These are phyloP conservation scores for Botryotinia calthae DNA, from an alignment of 2,329 filamentous ascomycete genomes.

Conservation along the genomic window DNA sequence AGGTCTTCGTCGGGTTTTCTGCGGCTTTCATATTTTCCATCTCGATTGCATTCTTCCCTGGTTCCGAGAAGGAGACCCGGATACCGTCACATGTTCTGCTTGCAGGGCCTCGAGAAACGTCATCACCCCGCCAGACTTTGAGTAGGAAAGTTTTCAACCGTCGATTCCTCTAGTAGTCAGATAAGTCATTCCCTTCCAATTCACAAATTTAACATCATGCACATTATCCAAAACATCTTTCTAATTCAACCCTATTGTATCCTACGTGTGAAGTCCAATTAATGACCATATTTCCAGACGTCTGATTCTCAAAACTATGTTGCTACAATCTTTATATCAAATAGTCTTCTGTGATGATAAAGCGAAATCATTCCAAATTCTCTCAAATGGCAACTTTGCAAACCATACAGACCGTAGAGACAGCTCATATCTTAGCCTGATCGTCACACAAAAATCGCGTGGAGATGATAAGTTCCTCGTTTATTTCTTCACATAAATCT, in stretches of 20 bases:
- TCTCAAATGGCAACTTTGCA: background rate
- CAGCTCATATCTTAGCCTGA: background rate
- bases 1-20: background rate
- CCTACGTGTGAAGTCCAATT: background rate
- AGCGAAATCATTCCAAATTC: background rate
- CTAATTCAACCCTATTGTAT: rapidly evolving
- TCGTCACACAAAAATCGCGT: background rate
- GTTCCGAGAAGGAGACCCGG: background rate
- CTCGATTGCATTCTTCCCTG: background rate
- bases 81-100: background rate
- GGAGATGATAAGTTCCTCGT: background rate
- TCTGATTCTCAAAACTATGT: background rate
- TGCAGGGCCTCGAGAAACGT: background rate
- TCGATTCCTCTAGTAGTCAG: background rate
- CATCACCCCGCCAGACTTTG: background rate
- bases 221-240: background rate
- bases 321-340: background rate
- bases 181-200: background rate
- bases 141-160: too few relatives aligned
- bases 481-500: background rate
- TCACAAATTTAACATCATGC: background rate
- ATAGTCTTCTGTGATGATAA: background rate
- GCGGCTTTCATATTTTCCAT: background rate
- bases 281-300: background rate
- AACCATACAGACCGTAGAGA: background rate